Conservation (phyloP, 2,329 filamentous ascomycete species). For the Paramyrothecium roridum region DNA sequence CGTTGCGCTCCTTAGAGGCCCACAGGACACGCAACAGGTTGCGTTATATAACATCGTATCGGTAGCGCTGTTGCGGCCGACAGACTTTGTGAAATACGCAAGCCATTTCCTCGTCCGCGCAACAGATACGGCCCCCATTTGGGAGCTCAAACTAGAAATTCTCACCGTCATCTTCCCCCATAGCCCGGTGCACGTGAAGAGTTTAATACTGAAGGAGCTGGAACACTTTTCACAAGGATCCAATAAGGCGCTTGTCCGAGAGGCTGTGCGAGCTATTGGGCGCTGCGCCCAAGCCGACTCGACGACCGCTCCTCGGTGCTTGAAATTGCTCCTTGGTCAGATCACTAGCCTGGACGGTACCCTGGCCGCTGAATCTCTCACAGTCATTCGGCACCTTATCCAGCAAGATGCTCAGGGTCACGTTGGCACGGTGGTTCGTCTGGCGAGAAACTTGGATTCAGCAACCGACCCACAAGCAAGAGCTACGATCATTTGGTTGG, state of each 20-base stretch:
- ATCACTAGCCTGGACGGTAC: constrained; percentile 85
- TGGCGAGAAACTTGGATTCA: constrained; percentile 88
- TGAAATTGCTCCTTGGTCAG: constrained; percentile 79
- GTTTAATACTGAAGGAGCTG: constrained; percentile 84
- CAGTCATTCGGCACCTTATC: constrained; percentile 92
- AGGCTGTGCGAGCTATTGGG: constrained; percentile 89
- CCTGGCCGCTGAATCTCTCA: constrained; percentile 87
- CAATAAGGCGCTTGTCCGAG: constrained; percentile 76
- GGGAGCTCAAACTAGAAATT: constrained; percentile 88
- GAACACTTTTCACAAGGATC: constrained; percentile 82
- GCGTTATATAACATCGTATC: constrained; percentile 93
- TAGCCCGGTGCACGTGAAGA: constrained; percentile 71
- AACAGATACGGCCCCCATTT: constrained; percentile 76
- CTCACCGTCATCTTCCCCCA: constrained; percentile 89
- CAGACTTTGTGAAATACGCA: constrained; percentile 81
- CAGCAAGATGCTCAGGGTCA: constrained; percentile 84
- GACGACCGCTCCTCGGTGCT: constrained; percentile 70
- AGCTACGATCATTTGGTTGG: constrained; percentile 95
- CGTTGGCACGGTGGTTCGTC: constrained; percentile 76
- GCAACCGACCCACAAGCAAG: constrained; percentile 84
- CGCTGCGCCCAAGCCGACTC: constrained; percentile 81
- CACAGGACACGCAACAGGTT: constrained; percentile 84
- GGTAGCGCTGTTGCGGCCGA: constrained; percentile 74
- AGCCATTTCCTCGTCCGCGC: constrained; percentile 86
- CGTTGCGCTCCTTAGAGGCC: constrained; percentile 77